Evolutionary conservation across 108 stramenopile species (phyloP).

Genomic region (Seminavis robusta): DNA sequence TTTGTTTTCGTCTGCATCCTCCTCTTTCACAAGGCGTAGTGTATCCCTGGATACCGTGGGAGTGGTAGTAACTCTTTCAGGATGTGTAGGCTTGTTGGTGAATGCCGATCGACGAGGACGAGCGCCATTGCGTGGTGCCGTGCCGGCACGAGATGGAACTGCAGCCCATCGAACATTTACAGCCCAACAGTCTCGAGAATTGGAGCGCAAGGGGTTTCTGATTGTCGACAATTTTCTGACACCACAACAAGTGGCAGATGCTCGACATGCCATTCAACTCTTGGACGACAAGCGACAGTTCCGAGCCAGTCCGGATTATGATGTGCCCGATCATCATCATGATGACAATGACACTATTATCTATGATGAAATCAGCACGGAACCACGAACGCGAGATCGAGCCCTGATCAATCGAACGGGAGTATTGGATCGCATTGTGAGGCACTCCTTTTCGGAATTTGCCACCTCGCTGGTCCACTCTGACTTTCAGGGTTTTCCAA

Average conservation of each 20-base stretch:
- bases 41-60: background rate
- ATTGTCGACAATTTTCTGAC: constrained; percentile 1
- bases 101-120: background rate
- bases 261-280: background rate
- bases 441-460: background rate
- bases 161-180: background rate
- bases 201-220: constrained; percentile 6
- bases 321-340: background rate
- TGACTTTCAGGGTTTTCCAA: too few relatives aligned
- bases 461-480: background rate
- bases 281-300: constrained; percentile 1
- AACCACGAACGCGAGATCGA: background rate
- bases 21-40: background rate
- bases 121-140: background rate
- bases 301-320: constrained; percentile 7
- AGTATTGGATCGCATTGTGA: background rate
- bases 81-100: background rate
- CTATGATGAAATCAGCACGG: background rate
- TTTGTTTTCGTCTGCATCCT: too few relatives aligned
- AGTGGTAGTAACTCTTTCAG: background rate
- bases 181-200: constrained; percentile 1
- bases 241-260: background rate
- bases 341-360: background rate
- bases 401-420: constrained; percentile 1
- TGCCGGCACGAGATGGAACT: background rate